A percentile compares a stretch with the other conserved stretches of the same genome.
Evolutionary conservation across 2,329 filamentous ascomycete species (phyloP).

Genomic region (Monosporascus sp.): DNA sequence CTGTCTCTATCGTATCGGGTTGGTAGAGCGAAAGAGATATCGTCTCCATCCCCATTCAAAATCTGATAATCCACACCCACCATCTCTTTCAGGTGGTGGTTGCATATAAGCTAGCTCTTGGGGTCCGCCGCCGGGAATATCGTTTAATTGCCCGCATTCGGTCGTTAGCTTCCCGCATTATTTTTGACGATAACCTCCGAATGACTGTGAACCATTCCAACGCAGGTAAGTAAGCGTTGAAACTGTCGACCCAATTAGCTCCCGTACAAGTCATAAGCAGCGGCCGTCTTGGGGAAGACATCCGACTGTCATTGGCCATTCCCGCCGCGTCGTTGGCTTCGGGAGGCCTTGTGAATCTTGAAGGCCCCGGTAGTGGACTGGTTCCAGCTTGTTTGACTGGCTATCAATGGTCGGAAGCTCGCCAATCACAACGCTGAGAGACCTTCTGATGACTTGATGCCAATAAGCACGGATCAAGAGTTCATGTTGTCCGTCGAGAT

Average conservation of each 20-base stretch:
- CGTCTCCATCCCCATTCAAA: slow-evolving; percentile 13
- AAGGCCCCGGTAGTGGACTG: slow-evolving; percentile 15
- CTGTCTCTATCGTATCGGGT: slow-evolving; percentile 18
- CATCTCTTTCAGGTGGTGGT: slow-evolving; percentile 3
- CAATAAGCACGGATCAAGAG: slow-evolving; percentile 30
- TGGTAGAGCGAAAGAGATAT: slow-evolving; percentile 18
- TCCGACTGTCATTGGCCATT: slow-evolving; percentile 19
- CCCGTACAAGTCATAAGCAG: slow-evolving; percentile 9
- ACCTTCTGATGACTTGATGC: slow-evolving; percentile 16
- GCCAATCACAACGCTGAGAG: slow-evolving; percentile 25
- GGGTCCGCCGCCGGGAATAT: background rate
- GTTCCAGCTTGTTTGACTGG: slow-evolving; percentile 24
- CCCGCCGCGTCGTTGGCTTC: slow-evolving; percentile 19
- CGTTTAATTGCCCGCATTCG: background rate
- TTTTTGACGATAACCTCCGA: background rate
- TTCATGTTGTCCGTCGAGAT: slow-evolving; percentile 22
- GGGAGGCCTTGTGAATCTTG: slow-evolving; percentile 17
- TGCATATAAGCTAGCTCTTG: background rate
- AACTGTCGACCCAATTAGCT: slow-evolving; percentile 22
- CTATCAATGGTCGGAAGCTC: slow-evolving; percentile 18
- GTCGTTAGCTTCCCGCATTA: background rate
- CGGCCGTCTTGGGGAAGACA: slow-evolving; percentile 12
- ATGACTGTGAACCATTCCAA: slow-evolving; percentile 7
- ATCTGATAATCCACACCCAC: slow-evolving; percentile 14
- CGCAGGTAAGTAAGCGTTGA: slow-evolving; percentile 14